phyloP scores from a whole-genome alignment of 208 protist genomes.

The Leishmania arabica region DNA sequence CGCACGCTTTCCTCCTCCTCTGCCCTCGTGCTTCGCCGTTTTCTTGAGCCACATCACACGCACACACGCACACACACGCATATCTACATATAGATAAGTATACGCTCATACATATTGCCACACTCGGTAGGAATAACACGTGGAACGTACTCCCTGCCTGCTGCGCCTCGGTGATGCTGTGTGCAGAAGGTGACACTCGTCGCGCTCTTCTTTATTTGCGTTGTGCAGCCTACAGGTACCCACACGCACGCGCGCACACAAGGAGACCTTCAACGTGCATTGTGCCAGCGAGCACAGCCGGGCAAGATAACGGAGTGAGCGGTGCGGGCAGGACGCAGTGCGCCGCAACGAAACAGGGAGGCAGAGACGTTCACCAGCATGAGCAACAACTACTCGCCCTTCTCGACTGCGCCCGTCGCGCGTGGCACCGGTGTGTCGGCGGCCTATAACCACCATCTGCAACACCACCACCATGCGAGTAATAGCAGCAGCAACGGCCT shows the following conservation, averaged over 20 bases:
- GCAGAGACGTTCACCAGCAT: slow-evolving; percentile 1
- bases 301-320: neutral
- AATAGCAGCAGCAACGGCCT: slow-evolving; percentile 15
- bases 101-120: neutral
- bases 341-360: neutral
- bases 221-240: neutral
- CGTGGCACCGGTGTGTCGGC: slow-evolving; percentile 1
- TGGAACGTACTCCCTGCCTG: neutral
- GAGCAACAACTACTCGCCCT: slow-evolving; percentile 29
- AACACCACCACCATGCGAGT: slow-evolving; percentile 6
- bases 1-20: neutral
- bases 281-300: neutral
- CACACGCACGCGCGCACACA: neutral
- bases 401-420: slow-evolving; percentile 20
- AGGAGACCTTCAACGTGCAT: neutral
- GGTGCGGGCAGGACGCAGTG: neutral
- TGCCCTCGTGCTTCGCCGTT: neutral
- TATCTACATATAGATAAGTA: neutral
- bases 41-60: neutral
- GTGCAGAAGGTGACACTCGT: neutral
- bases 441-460: slow-evolving; percentile 1
- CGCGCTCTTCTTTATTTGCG: neutral
- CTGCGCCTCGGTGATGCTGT: neutral
- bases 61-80: neutral
- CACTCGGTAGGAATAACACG: neutral